Evolutionary conservation across 768 basidiomycete species (phyloP).

Genomic region (Suillus spraguei): DNA sequence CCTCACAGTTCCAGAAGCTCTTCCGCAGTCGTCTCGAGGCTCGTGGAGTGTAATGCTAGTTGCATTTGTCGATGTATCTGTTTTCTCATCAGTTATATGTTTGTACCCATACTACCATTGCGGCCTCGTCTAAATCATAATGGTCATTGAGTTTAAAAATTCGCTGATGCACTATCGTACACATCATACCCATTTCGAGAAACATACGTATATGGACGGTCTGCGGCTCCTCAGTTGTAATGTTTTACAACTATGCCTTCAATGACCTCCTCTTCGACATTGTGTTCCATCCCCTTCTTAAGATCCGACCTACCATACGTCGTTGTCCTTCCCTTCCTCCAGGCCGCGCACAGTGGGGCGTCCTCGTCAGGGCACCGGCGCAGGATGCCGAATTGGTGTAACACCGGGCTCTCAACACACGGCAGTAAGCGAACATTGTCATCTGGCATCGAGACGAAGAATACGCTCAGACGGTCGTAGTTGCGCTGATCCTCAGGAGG

Average conservation of each 20-base stretch:
- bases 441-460: constrained; percentile 49
- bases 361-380: constrained; percentile 36
- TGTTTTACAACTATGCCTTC: constrained; percentile 49
- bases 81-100: too few relatives aligned
- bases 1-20: constrained; percentile 32
- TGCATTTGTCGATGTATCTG: neutral
- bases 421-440: constrained; percentile 47
- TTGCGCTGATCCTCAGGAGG: constrained; percentile 49
- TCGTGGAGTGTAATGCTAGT: constrained; percentile 23
- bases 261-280: constrained; percentile 49
- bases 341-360: constrained; percentile 45
- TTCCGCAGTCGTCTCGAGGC: constrained; percentile 28
- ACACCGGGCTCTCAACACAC: constrained; percentile 42
- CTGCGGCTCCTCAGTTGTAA: constrained; percentile 38
- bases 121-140: neutral
- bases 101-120: neutral
- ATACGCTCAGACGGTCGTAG: constrained; percentile 46
- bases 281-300: constrained; percentile 34
- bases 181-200: neutral
- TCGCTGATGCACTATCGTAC: neutral
- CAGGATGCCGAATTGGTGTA: constrained; percentile 39
- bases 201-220: neutral
- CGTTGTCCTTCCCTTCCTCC: constrained; percentile 41
- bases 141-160: neutral
- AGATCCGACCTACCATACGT: constrained; percentile 44